Conservation (phyloP, 2,329 filamentous ascomycete species). For the Coniochaeta prunicola region DNA sequence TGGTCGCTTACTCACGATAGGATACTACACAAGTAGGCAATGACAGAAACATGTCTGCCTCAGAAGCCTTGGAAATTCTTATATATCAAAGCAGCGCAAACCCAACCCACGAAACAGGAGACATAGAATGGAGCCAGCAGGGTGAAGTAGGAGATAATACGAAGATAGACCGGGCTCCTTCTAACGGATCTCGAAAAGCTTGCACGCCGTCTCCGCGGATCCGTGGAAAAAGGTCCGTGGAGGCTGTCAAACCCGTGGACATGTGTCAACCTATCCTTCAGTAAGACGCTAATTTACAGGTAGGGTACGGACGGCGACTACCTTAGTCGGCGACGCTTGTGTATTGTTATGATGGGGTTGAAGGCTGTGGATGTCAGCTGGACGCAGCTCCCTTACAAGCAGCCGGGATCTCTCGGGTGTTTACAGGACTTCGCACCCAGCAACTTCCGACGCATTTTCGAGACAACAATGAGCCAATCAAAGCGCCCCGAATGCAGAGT, state of each 20-base stretch:
- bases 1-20: neutral
- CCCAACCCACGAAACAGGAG: neutral
- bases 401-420: neutral
- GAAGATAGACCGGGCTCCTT: neutral
- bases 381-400: neutral
- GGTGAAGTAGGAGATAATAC: neutral
- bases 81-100: neutral
- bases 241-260: neutral
- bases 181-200: neutral
- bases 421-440: neutral
- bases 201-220: neutral
- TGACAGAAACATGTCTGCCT: neutral
- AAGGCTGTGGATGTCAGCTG: neutral
- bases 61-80: neutral
- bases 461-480: neutral
- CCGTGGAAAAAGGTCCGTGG: too few relatives aligned
- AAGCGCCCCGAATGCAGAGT: neutral
- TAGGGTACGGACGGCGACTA: neutral
- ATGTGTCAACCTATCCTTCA: neutral
- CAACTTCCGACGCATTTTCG: neutral
- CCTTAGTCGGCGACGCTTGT: neutral
- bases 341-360: neutral
- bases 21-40: neutral
- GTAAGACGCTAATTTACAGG: neutral
- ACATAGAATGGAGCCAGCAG: neutral